Base-by-base conservation (phyloP, 2,329 filamentous ascomycete species). In the Fonsecaea pedrosoi region DNA sequence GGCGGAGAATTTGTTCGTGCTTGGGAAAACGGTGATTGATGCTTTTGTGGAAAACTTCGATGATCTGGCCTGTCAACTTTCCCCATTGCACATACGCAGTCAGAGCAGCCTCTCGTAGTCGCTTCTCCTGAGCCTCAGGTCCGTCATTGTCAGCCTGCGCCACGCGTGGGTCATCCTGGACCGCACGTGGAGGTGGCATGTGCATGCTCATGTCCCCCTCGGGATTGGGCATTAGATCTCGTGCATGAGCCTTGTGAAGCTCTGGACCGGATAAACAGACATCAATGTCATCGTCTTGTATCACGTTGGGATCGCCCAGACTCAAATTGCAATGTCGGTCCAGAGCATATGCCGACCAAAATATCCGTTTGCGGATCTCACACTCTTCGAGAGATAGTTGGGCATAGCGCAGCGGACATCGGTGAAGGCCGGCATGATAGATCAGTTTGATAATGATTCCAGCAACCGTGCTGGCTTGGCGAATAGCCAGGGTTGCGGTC, bases 321-420 rank as follows among this genome's bases (percentile, higher is more conserved):
- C 77, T 77, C 50, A 80, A 75, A 45, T 78, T 79, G n/a, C 79
- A 68, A 64, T 80, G 79, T n/a, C 78, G 72, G 62, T 80, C 78
- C 34, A 80, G 74, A 4, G 78, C 78, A 70, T 80, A 80, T 1
- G 78, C 78, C 32, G 75, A 78, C 78, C 78, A 80, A 66, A 80
- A 80, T 10, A 80, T 76, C n/a, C 78, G 74, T 68, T 80, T 80
- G 9, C 78, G 76, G 35, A 80, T 70, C 37, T 80, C 78, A 25
- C 78, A 74, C 56, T 80, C 77, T 66, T 79, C 77, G 2, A 75
- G 74, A 2, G 80, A 78, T 9, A 84, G 76, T 60, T 83, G 77
- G 9, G 76, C 75, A 66, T 84, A 85, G 6, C 83, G 82, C 63
- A 82, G 81, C 0, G 84, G 84, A 68, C 84, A 85, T 2, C 83